These are phyloP conservation scores for Lactarius tabidus DNA, from an alignment of 768 basidiomycete species.

Conservation along the genomic window DNA sequence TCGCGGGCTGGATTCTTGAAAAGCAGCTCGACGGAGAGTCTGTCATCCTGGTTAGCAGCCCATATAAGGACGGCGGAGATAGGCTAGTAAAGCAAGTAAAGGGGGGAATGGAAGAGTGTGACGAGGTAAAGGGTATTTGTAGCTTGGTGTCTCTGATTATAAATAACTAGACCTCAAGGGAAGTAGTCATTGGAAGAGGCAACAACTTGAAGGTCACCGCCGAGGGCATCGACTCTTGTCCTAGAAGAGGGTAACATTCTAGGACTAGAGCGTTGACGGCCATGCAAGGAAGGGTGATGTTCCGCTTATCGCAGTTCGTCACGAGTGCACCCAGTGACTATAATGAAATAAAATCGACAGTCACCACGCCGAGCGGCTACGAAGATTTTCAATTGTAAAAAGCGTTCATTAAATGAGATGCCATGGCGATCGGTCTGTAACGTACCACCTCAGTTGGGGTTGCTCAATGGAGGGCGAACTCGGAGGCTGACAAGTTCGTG, in stretches of 20 bases:
- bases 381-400: constrained; percentile 59
- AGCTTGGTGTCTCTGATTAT: constrained; percentile 88
- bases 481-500: constrained; percentile 40
- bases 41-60: constrained; percentile 98
- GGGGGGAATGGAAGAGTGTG: constrained; percentile 90
- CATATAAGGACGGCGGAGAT: constrained; percentile 92
- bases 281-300: constrained; percentile 96
- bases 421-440: background rate
- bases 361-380: constrained; percentile 87
- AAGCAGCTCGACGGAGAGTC: constrained; percentile 86
- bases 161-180: constrained; percentile 88
- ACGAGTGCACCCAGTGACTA: constrained; percentile 66
- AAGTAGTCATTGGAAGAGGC: constrained; percentile 95
- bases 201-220: constrained; percentile 74
- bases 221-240: constrained; percentile 93
- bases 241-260: constrained; percentile 80
- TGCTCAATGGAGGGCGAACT: background rate
- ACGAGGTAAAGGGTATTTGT: constrained; percentile 92
- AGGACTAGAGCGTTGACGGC: constrained; percentile 91
- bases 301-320: constrained; percentile 81
- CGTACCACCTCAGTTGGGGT: constrained; percentile 7
- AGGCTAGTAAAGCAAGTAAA: constrained; percentile 87
- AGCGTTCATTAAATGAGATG: background rate
- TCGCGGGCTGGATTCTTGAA: constrained; percentile 63
- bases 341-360: constrained; percentile 52